Evolutionary conservation across 176 grass and related monocot genomes (phyloP), one percentile per base, ranked within the genome.

Genomic region (Phoenix roebelenii): DNA sequence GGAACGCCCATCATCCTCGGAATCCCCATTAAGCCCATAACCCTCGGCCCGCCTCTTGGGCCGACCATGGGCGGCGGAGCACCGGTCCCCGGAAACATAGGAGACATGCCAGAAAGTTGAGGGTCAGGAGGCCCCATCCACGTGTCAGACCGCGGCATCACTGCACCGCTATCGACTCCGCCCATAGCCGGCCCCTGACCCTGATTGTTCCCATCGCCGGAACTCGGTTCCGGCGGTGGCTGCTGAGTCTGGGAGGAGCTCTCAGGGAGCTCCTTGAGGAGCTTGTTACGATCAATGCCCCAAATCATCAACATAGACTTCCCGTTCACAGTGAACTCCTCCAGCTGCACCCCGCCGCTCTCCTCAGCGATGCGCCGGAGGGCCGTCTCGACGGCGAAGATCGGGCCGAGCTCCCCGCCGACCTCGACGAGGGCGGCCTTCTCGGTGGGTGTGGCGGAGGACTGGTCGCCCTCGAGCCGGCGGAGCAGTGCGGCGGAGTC

Each of bases 231-330:
- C 28, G 23, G 15, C 18, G 75, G 68, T 35, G 68, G 72, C 59
- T 79, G 87, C 14, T 64, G 7, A 73, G 67, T 57, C 5, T 64
- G 73, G 4, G 75, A 82, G 49, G 81, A 58, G 5, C 84, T 85
- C 75, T 97, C 93, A 0, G 87, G 93, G 23, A 97, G 79, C 62
- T 92, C 93, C 76, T 97, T 97, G 60, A 97, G 82, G 9, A 97
- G 84, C 29, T 91, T 97, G 72, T 65, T 91, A 61, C 93, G 82
- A 85, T 92, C 93, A 25, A 97, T 92, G 50, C 78, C 81, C 93
- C 93, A 92, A 49, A 97, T 79, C 87, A 97, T 92, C 28, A 86
- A 63, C 83, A 85, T 77, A 51, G 83, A 73, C 65, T 88, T 90
- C 29, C 87, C 93, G 25, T 82, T 82, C 60, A 97, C 75, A 54